Conservation (phyloP, 1,284 basidiomycete genomes). For the Athelia psychrophila region DNA sequence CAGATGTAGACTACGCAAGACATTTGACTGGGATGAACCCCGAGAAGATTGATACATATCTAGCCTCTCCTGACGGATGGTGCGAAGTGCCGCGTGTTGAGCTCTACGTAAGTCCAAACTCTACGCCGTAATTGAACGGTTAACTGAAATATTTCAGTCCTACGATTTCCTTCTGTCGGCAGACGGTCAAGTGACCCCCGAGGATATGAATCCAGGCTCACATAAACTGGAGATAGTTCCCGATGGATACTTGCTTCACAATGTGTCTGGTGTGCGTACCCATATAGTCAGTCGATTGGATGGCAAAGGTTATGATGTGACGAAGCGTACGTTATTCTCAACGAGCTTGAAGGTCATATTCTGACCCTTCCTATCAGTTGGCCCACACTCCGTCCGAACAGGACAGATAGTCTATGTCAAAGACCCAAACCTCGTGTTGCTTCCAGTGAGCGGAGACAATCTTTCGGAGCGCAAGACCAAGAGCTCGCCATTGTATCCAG, state of each 20-base stretch:
- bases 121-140: slow-evolving; percentile 4
- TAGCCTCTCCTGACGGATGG: slow-evolving; percentile 68
- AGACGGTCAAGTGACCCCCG: slow-evolving; percentile 49
- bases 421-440: slow-evolving; percentile 58
- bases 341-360: slow-evolving; percentile 5
- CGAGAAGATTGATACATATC: slow-evolving; percentile 45
- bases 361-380: slow-evolving; percentile 50
- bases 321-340: slow-evolving; percentile 58
- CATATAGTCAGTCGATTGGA: slow-evolving; percentile 78
- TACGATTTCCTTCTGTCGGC: slow-evolving; percentile 79
- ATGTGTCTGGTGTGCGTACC: slow-evolving; percentile 74
- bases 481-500: slow-evolving; percentile 30
- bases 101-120: slow-evolving; percentile 55
- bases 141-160: slow-evolving; percentile 37
- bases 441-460: slow-evolving; percentile 26
- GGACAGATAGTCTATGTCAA: slow-evolving; percentile 83
- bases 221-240: slow-evolving; percentile 61
- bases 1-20: slow-evolving; percentile 78
- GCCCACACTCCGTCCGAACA: slow-evolving; percentile 74
- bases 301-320: slow-evolving; percentile 83
- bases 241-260: slow-evolving; percentile 74
- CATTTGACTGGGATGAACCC: slow-evolving; percentile 55
- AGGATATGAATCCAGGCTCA: slow-evolving; percentile 68
- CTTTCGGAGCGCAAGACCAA: slow-evolving; percentile 20
- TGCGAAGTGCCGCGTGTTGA: slow-evolving; percentile 72